Base-by-base conservation (phyloP, 768 basidiomycete genomes). In the Cyclocybe aegerita region DNA sequence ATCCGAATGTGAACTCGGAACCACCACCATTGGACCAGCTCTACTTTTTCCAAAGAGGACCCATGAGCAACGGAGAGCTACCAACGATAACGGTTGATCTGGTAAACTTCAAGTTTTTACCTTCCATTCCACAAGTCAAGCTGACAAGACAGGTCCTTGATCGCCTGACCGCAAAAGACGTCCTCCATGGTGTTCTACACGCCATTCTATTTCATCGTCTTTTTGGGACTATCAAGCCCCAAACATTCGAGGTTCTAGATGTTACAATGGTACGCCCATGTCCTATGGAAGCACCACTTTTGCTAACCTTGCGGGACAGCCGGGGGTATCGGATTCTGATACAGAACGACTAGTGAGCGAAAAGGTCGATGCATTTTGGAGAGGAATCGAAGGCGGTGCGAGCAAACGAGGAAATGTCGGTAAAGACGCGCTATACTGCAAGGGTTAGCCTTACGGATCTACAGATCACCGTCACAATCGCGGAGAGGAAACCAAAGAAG, bases 131-230 rank as follows among this genome's bases (percentile, higher is more conserved):
- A 12, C 15, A 23, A 17, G 42, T 40, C 46, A 39, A 52, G 14
- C 32, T 43, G 29, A 42, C 40, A 40, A 52, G 33, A 44, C 55
- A 91, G 90, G 74, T 82, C 39, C 72, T 92, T 43, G 90, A 92
- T 65, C 80, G 90, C 17, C 78, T 76, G 43, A 84, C 79, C 12
- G 78, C 81, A 34, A 86, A 83, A 65, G 90, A 92, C 56, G 87
- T 86, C 39, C 77, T 93, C 5, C 79, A 77, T 48, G 90, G 82
- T 3, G 73, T 91, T 46, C 76, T 93, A n/a, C 91, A 93, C 59
- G 75, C 88, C 0, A 86, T 93, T 42, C 71, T 93, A 11, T 93
- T 93, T 62, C 90, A 93, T 62, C 80, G 90, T 7, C 73, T 91
- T 14, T 90, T 93, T 61, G 91, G 90, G 3, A 83, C 81, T 0